These are phyloP conservation scores for Phytopythium ostracodes DNA, from an alignment of 352 stramenopile species.

Conservation along the genomic window DNA sequence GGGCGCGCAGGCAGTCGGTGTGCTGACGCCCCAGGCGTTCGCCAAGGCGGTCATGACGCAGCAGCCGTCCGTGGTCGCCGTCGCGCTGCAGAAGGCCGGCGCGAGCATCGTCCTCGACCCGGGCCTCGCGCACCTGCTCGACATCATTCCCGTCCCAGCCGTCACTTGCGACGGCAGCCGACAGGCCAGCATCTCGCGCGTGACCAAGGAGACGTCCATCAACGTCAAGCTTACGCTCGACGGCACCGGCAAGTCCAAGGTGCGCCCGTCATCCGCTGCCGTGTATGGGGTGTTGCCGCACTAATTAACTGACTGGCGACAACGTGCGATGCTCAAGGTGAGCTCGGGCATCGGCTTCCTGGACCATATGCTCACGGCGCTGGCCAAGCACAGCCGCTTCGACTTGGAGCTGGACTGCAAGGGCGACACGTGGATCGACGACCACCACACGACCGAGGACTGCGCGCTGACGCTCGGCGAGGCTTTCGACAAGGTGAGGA, in stretches of 20 bases:
- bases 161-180: slow-evolving; percentile 13
- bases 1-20: slow-evolving; percentile 65
- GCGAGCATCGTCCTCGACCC: slow-evolving; percentile 63
- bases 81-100: slow-evolving; percentile 49
- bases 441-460: slow-evolving; percentile 96
- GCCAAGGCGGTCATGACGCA: slow-evolving; percentile 72
- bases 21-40: slow-evolving; percentile 85
- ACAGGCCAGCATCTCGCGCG: slow-evolving; percentile 50
- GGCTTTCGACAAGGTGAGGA: slow-evolving; percentile 72
- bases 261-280: slow-evolving; percentile 10
- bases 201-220: slow-evolving; percentile 96
- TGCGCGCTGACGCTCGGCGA: slow-evolving; percentile 92
- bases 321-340: slow-evolving; percentile 24
- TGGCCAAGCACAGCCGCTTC: slow-evolving; percentile 90
- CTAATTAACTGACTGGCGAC: not conserved
- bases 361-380: slow-evolving; percentile 88
- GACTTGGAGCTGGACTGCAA: slow-evolving; percentile 88
- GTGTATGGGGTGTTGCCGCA: not conserved
- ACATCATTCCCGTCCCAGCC: slow-evolving; percentile 54
- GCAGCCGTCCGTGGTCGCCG: slow-evolving; percentile 37
- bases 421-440: slow-evolving; percentile 95
- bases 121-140: slow-evolving; percentile 77
- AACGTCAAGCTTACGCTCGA: slow-evolving; percentile 84
- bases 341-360: slow-evolving; percentile 91
- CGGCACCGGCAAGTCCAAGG: slow-evolving; percentile 80